Conservation (phyloP, 805 yeast genomes). For the Saturnispora halmiae region DNA sequence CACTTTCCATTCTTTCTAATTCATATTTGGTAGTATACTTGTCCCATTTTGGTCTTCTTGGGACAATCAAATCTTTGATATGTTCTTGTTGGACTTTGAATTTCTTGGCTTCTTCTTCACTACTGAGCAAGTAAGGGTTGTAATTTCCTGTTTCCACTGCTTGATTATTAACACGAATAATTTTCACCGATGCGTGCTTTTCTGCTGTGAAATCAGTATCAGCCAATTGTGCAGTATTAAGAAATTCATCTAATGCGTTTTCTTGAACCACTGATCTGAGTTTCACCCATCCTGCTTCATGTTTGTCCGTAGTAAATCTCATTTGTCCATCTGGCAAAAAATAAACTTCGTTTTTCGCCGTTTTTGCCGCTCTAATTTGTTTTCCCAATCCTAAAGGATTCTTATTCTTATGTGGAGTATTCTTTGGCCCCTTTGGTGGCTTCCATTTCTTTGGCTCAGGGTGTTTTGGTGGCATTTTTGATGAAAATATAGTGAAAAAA, state of each 20-base stretch:
- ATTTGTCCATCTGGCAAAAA: constrained; percentile 78
- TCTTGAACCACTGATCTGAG: constrained; percentile 93
- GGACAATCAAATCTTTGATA: constrained; percentile 67
- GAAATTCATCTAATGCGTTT: constrained; percentile 84
- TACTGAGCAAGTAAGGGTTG: constrained; percentile 53
- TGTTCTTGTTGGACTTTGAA: constrained; percentile 57
- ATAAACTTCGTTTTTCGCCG: constrained; percentile 58
- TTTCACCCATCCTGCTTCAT: constrained; percentile 83
- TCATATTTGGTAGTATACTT: constrained; percentile 60
- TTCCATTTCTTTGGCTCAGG: constrained; percentile 62
- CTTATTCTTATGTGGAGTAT: constrained; percentile 73
- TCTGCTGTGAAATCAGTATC: constrained; percentile 96
- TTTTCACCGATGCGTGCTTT: constrained; percentile 69
- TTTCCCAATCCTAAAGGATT: constrained; percentile 82
- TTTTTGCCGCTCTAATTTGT: constrained; percentile 65
- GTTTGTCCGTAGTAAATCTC: constrained; percentile 79
- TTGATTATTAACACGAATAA: constrained; percentile 65
- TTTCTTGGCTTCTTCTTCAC: constrained; percentile 55
- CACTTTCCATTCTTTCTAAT: constrained; percentile 79
- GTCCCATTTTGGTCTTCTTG: constrained; percentile 88
- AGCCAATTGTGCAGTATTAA: constrained; percentile 91
- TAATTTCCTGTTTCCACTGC: constrained; percentile 51
- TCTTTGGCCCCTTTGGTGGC: constrained; percentile 89
- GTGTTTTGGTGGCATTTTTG: constrained; percentile 13
- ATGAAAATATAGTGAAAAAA: neutral